These are phyloP conservation scores for Daldinia sp. DNA, from an alignment of 2,329 filamentous ascomycete species.

Conservation along the genomic window DNA sequence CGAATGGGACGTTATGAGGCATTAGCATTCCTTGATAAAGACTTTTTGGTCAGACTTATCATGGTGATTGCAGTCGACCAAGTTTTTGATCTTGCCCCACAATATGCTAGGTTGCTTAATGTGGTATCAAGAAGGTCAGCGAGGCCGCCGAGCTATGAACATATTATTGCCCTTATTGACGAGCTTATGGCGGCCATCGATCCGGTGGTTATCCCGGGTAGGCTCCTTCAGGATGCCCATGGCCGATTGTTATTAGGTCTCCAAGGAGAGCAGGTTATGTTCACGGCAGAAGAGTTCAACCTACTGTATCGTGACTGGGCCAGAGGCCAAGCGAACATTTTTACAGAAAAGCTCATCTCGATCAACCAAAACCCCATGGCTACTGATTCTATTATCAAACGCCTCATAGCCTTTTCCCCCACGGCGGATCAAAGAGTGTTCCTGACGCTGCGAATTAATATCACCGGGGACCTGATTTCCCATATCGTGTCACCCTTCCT, in stretches of 20 bases:
- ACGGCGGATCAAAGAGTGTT: conserved; percentile 62
- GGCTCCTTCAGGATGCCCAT: conserved; percentile 51
- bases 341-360: conserved; percentile 71
- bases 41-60: conserved; percentile 67
- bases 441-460: conserved; percentile 60
- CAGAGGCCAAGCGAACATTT: conserved; percentile 55
- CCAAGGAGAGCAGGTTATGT: conserved; percentile 51
- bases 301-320: conserved; percentile 56
- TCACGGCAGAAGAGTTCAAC: conserved; percentile 57
- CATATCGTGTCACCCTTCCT: conserved; percentile 64
- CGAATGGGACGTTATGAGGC: conserved; percentile 67
- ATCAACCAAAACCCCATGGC: conserved; percentile 64
- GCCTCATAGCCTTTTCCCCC: conserved; percentile 62
- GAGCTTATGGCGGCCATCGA: conserved; percentile 56
- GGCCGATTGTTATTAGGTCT: conserved; percentile 51
- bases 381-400: conserved; percentile 64
- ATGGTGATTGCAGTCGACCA: conserved; percentile 69
- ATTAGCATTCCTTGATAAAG: conserved; percentile 64
- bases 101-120: conserved; percentile 64
- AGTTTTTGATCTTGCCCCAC: conserved; percentile 57
- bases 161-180: conserved; percentile 60
- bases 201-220: conserved; percentile 47
- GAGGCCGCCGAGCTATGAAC: conserved; percentile 63
- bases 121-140: conserved; percentile 60
- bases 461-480: conserved; percentile 59